A percentile compares a stretch with the other conserved stretches of the same genome.
These are phyloP conservation scores for Diversispora eburnea DNA, from an alignment of 192 early-diverging fungal genomes.

Conservation along the genomic window DNA sequence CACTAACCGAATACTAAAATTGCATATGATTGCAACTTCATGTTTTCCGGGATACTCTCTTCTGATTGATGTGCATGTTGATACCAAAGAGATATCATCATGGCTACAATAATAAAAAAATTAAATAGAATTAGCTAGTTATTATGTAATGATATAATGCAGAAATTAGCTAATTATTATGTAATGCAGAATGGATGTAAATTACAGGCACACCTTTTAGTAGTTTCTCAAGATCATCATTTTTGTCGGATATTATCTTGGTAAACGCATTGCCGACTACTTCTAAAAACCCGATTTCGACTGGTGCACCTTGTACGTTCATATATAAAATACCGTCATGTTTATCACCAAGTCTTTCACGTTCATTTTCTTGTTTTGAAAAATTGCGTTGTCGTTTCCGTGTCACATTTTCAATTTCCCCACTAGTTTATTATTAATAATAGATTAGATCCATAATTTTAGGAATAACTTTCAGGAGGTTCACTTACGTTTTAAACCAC, in stretches of 20 bases:
- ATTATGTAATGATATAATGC: too few relatives aligned
- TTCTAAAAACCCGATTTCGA: slow-evolving; percentile 18
- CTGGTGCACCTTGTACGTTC: slow-evolving; percentile 10
- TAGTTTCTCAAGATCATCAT: slow-evolving; percentile 14
- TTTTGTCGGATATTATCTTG: neutral
- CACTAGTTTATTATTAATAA: slow-evolving; percentile 11
- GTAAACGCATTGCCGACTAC: slow-evolving; percentile 15
- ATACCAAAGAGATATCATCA: slow-evolving; percentile 17
- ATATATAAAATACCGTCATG: slow-evolving; percentile 21
- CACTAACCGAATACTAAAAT: slow-evolving; percentile 9
- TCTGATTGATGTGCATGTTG: slow-evolving; percentile 1
- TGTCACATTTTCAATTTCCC: neutral
- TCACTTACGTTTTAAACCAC: slow-evolving; percentile 15
- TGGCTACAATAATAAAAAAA: neutral
- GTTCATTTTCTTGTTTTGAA: slow-evolving; percentile 5
- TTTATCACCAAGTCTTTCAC: slow-evolving; percentile 21
- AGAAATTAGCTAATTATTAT: neutral
- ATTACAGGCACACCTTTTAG: slow-evolving; percentile 10
- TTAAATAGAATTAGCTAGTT: neutral
- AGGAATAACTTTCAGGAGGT: neutral
- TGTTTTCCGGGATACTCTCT: neutral
- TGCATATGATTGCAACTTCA: slow-evolving; percentile 3
- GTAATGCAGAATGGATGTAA: neutral
- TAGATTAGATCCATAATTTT: slow-evolving; percentile 16
- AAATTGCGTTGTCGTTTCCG: slow-evolving; percentile 13